Base-by-base conservation (phyloP, 2,329 filamentous ascomycete species). In the Penicillium sclerotigenum region DNA sequence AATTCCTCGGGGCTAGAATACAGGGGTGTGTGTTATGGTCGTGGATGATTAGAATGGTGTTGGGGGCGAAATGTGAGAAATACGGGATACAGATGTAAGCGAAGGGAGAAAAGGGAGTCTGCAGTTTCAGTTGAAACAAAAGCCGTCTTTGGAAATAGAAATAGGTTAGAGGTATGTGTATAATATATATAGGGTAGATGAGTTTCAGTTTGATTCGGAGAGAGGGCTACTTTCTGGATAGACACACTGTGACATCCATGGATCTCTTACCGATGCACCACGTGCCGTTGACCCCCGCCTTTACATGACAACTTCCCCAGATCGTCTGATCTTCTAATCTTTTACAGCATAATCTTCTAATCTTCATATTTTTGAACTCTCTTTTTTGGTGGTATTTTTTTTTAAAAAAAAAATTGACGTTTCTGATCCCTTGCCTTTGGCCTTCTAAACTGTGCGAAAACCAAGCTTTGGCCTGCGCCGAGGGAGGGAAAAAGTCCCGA, bases 241-340 rank as follows among this genome's bases (percentile, higher is more conserved):
- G 2, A n/a, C n/a, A 36, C 33, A n/a, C n/a, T 10, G 28, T 29
- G 28, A 36, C 34, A 40, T 28, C 16, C n/a, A n/a, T n/a, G n/a
- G n/a, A n/a, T n/a, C n/a, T n/a, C n/a, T n/a, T n/a, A 26, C 28
- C 41, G 31, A 33, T 33, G 33, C 20, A 28, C 48, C 52, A 56
- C 53, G 53, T 56, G 53, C 53, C 41, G n/a, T 34, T 51, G 16
- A n/a, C 22, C 37, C 52, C 53, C 53, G 53, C 53, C 53, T 52
- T 54, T 50, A 20, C 24, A 45, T 36, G 42, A 14, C 36, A 28
- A 47, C 29, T 56, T 56, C 53, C 53, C 53, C 53, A 56, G 53
- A 56, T 56, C 47, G 45, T 56, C 53, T 40, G 26, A 37, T 52
- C 46, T 49, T 48, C 47, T 7, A 8, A 22, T 24, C 5, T 40